These are phyloP conservation scores for Sicyos edulis DNA, from an alignment of 306 rosid genomes.

Conservation along the genomic window DNA sequence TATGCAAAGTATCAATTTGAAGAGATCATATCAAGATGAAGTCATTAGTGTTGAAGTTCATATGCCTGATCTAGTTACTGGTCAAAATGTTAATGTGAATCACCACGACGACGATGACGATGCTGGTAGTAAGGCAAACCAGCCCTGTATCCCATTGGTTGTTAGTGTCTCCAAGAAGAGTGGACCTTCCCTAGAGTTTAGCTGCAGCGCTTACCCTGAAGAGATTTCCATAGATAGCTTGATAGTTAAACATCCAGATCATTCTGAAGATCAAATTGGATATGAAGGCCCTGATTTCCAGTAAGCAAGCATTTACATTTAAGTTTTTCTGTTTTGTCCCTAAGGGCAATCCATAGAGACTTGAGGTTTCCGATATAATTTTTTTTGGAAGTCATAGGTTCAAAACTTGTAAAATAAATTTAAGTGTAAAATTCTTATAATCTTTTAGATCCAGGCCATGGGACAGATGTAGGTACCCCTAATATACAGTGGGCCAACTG, in stretches of 20 bases:
- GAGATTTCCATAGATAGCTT: conserved; percentile 67
- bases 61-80: conserved; percentile 83
- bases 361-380: too few species aligned
- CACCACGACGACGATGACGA: conserved; percentile 31
- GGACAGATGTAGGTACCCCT: too few species aligned
- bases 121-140: conserved; percentile 37
- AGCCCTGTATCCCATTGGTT: conserved; percentile 61
- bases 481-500: too few species aligned
- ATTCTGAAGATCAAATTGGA: conserved; percentile 56
- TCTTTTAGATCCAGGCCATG: too few species aligned
- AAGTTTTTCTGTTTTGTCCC: too few species aligned
- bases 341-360: too few species aligned
- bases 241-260: conserved; percentile 55
- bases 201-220: conserved; percentile 64
- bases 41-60: conserved; percentile 72
- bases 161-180: conserved; percentile 60
- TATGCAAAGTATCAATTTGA: conserved; percentile 52
- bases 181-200: conserved; percentile 60
- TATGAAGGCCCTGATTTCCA: conserved; percentile 85
- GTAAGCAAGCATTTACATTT: conserved; percentile 32
- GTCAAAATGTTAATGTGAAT: conserved; percentile 29
- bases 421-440: too few species aligned
- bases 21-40: conserved; percentile 66
- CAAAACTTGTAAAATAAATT: too few species aligned
- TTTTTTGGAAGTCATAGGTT: too few species aligned